Evolutionary conservation across 2,329 filamentous ascomycete species (phyloP).

Genomic region (Emmonsiellopsis sp.): DNA sequence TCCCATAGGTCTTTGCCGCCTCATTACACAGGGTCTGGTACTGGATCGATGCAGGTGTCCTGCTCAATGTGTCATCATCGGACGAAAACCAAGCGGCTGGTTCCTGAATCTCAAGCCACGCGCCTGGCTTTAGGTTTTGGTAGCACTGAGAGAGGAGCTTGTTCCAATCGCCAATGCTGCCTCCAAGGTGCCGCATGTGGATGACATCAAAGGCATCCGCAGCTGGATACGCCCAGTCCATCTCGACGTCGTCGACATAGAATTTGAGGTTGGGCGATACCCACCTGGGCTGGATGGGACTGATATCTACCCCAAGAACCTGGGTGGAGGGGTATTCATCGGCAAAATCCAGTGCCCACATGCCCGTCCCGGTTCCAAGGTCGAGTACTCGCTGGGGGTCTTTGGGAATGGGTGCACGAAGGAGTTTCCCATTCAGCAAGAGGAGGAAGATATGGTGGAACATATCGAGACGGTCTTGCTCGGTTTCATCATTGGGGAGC

Average conservation of each 20-base stretch:
- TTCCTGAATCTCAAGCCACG: slow-evolving; percentile 21
- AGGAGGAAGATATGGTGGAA: slow-evolving; percentile 19
- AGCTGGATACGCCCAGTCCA: slow-evolving; percentile 15
- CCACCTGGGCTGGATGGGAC: slow-evolving; percentile 28
- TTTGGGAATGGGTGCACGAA: slow-evolving; percentile 13
- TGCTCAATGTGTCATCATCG: slow-evolving; percentile 12
- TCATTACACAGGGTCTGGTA: slow-evolving; percentile 16
- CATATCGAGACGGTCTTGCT: slow-evolving; percentile 23
- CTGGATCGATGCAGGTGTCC: slow-evolving; percentile 12
- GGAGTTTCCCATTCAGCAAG: slow-evolving; percentile 16
- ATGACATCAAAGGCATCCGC: slow-evolving; percentile 22
- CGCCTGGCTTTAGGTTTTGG: slow-evolving; percentile 19
- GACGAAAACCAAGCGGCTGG: slow-evolving; percentile 15
- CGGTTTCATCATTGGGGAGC: slow-evolving; percentile 26
- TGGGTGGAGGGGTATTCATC: slow-evolving; percentile 27
- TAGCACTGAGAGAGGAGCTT: slow-evolving; percentile 14
- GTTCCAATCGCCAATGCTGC: slow-evolving; percentile 16
- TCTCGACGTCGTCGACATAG: slow-evolving; percentile 23
- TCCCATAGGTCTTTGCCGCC: slow-evolving; percentile 14
- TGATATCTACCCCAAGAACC: slow-evolving; percentile 29
- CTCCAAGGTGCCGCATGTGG: slow-evolving; percentile 19
- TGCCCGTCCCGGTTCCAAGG: slow-evolving; percentile 30
- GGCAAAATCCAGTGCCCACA: slow-evolving; percentile 35
- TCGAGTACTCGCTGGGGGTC: slow-evolving; percentile 26
- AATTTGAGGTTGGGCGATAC: slow-evolving; percentile 24